Evolutionary conservation across 208 protist genomes (phyloP).

Genomic region (Trichomonas tenax): DNA sequence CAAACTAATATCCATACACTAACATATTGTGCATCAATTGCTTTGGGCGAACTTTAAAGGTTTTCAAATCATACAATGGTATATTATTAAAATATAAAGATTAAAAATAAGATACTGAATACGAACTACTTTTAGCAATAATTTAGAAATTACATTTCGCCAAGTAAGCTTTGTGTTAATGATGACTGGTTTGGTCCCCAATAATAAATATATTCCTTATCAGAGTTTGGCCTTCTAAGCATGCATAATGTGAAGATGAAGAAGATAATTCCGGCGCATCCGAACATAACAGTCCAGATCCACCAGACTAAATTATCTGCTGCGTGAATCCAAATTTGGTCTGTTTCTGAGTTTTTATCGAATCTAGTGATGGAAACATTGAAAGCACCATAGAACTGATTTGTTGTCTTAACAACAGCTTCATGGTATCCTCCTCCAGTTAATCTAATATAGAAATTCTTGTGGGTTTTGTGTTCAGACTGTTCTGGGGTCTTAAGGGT

Average conservation of each 20-base stretch:
- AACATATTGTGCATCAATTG: no score
- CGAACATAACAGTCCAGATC: neutral
- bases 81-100: no score
- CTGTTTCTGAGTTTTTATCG: neutral
- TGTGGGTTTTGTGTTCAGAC: neutral
- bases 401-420: neutral
- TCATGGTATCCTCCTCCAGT: neutral
- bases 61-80: no score
- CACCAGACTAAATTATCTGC: neutral
- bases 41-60: no score
- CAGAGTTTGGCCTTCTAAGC: neutral
- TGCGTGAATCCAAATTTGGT: neutral
- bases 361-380: neutral
- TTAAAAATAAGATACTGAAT: no score
- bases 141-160: neutral
- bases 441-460: neutral
- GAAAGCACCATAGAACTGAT: neutral
- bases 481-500: neutral
- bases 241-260: neutral
- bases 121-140: no score
- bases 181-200: neutral
- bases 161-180: neutral
- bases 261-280: neutral
- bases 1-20: no score
- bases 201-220: neutral